A percentile compares a stretch with the other conserved stretches of the same genome.
Evolutionary conservation across 768 basidiomycete genomes (phyloP).

Genomic region (Russula vinacea): DNA sequence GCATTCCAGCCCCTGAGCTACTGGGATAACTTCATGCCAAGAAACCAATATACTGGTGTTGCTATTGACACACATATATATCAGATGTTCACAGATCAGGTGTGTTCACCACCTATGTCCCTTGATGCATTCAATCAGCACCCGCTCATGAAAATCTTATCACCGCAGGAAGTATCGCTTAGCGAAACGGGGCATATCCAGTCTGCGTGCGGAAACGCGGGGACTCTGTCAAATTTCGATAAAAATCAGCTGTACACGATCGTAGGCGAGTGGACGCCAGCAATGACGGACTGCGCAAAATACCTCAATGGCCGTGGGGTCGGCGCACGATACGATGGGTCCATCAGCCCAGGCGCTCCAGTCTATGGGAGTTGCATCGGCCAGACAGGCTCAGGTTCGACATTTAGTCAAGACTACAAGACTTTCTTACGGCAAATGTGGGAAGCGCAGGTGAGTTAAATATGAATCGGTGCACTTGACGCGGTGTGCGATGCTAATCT

Average conservation of each 20-base stretch:
- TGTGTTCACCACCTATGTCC: conserved; percentile 31
- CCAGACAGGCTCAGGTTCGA: conserved; percentile 65
- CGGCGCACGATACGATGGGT: conserved; percentile 61
- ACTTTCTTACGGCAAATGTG: conserved; percentile 75
- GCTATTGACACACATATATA: conserved; percentile 80
- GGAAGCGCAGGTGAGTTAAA: conserved; percentile 66
- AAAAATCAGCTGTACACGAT: conserved; percentile 64
- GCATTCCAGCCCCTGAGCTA: conserved; percentile 73
- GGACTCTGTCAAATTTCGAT: conserved; percentile 46
- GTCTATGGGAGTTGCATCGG: conserved; percentile 70
- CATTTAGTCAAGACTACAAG: conserved; percentile 77
- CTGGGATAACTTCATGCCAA: conserved; percentile 61
- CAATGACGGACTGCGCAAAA: conserved; percentile 71
- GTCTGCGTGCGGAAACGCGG: conserved; percentile 51
- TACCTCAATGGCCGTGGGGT: conserved; percentile 81
- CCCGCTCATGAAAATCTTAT: neutral
- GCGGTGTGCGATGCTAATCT: neutral
- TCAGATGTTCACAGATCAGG: conserved; percentile 63
- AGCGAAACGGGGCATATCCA: conserved; percentile 55
- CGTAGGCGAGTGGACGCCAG: conserved; percentile 87
- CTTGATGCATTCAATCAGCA: neutral
- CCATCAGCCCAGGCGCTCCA: conserved; percentile 54
- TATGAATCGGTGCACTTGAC: neutral
- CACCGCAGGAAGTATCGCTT: conserved; percentile 45
- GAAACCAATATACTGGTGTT: conserved; percentile 56